These are phyloP conservation scores for Sporothrix phasma DNA, from an alignment of 2,329 filamentous ascomycete genomes.

Conservation along the genomic window DNA sequence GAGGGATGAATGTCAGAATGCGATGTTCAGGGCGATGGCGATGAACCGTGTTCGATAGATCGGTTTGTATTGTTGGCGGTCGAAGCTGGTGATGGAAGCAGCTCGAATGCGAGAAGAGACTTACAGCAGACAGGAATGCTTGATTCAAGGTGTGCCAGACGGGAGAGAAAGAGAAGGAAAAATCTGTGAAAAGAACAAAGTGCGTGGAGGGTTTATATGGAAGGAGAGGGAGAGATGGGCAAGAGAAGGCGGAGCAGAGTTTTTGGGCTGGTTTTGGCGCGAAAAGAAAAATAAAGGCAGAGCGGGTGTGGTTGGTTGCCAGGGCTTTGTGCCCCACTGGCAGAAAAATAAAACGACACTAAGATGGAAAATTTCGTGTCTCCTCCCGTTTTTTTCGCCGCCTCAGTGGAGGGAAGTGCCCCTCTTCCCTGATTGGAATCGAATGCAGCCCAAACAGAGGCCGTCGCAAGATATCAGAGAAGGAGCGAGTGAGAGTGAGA, in stretches of 20 bases:
- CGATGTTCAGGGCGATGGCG: neutral
- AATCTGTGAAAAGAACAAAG: conserved; percentile 17
- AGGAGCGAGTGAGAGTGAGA: too few species aligned
- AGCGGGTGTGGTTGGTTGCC: conserved; percentile 20
- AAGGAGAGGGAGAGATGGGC: conserved; percentile 1
- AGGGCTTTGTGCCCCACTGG: conserved; percentile 19
- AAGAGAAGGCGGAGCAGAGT: conserved; percentile 5
- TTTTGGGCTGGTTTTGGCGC: conserved; percentile 1
- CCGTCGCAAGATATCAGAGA: neutral
- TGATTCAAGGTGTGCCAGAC: conserved; percentile 33
- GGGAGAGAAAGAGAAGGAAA: conserved; percentile 24
- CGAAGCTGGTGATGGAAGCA: conserved; percentile 13
- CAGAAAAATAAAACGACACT: conserved; percentile 17
- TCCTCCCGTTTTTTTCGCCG: conserved; percentile 5
- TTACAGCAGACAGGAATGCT: conserved; percentile 30
- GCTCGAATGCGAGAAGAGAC: conserved; percentile 10
- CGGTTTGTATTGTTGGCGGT: neutral
- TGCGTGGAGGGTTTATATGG: conserved; percentile 21
- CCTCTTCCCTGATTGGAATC: conserved; percentile 15
- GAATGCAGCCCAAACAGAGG: conserved; percentile 4
- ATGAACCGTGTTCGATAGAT: neutral
- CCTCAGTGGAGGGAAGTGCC: conserved; percentile 7
- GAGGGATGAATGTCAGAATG: conserved; percentile 11
- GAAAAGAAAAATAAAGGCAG: conserved; percentile 10
- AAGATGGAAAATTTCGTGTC: conserved; percentile 12